Evolutionary conservation across 2,329 filamentous ascomycete species (phyloP), one percentile per base, ranked within the genome.

Genomic region (Aulographum hederae): DNA sequence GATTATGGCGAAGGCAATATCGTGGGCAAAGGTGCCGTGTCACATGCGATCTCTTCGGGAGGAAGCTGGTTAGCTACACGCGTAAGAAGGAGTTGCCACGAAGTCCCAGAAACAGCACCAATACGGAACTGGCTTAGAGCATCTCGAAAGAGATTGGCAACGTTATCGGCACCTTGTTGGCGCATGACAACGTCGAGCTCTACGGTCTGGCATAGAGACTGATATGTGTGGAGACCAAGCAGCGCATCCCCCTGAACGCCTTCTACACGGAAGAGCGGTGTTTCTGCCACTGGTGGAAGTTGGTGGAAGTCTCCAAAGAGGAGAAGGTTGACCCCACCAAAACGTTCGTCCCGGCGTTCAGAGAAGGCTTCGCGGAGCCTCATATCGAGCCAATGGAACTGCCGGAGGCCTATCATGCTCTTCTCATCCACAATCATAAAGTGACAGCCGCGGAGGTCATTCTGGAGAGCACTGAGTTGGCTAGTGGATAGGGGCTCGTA

Each of bases 271-370:
- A 29, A 29, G 21, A 29, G 27, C 11, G 27, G 11, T 10, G 8
- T 16, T 14, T 29, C 27, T 11, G 8, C 27, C 8, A 29, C 27
- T 8, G 27, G 27, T 16, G 27, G 27, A 8, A 29, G 15, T 14
- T 29, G 27, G 27, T 8, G 14, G 27, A 29, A 29, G 15, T 29
- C 27, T 8, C 27, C 27, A 12, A 16, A 8, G 8, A 29, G 11
- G 27, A 29, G 8, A 16, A 29, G 8, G 15, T 29, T 29, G 27
- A 29, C 8, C 8, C 27, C 27, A 29, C 27, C 27, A 16, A 29
- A 29, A 8, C 8, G 27, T 8, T 10, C 8, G 27, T 29, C 27
- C 10, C 15, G 8, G 14, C 27, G 11, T 8, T 29, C 27, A 16
- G 15, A 14, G 8, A 8, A 29, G 14, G 14, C 14, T 10, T 29